phyloP scores from a whole-genome alignment of 352 stramenopile species.

The Halophytophthora polymorphica region DNA sequence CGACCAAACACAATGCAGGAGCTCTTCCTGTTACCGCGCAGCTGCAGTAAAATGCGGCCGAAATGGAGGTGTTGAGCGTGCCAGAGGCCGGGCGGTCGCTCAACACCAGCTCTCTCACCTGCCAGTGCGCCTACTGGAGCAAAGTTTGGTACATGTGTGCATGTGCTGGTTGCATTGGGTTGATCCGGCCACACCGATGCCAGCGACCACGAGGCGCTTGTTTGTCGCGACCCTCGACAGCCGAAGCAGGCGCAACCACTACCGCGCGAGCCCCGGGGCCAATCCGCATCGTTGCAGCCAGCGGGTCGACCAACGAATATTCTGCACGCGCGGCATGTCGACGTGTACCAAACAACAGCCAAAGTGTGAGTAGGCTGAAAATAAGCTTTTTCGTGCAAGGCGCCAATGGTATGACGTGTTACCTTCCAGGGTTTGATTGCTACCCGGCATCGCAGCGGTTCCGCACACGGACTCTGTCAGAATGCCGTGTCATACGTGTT shows the following conservation, averaged over 20 bases:
- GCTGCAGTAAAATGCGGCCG: not conserved
- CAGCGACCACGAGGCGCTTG: not conserved
- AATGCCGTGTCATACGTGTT: no score
- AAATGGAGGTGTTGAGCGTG: constrained; percentile 8
- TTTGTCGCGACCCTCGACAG: constrained; percentile 2
- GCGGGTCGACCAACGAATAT: no score
- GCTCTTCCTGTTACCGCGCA: constrained; percentile 1
- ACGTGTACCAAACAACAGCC: no score
- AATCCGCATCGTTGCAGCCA: no score
- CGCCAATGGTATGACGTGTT: no score
- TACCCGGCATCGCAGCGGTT: no score
- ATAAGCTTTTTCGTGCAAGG: no score
- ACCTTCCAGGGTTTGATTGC: no score
- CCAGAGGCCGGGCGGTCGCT: constrained; percentile 2
- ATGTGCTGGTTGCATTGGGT: constrained; percentile 7
- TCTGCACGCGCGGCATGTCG: no score
- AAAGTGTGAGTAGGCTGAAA: no score
- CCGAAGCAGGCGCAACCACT: constrained; percentile 11
- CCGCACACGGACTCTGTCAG: no score
- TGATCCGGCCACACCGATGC: not conserved
- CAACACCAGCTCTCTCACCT: not conserved
- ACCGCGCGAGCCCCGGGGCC: no score
- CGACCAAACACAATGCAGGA: not conserved
- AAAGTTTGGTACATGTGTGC: constrained; percentile 11
- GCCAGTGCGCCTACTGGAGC: constrained; percentile 3